Base-by-base conservation (phyloP, 2,329 filamentous ascomycete species). In the Claviceps sp. region DNA sequence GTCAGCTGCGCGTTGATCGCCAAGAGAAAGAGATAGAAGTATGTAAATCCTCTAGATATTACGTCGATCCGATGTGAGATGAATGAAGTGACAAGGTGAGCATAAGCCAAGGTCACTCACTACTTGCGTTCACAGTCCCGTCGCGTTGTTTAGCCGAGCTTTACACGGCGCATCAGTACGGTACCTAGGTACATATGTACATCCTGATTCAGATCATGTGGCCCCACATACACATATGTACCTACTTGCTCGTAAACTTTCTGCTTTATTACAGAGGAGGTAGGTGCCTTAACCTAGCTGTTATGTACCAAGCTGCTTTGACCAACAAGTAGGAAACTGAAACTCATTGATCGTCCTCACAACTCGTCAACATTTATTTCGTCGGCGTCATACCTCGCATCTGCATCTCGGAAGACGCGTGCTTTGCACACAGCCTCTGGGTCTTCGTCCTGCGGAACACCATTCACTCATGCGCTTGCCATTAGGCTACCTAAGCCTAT, bases 131-230 rank as follows among this genome's bases (percentile, higher is more conserved):
- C 36, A 51, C 22, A 29, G 38, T 43, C 17, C 2, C 9, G 16
- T 34, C 16, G 45, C 40, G 39, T 17, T 5, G 22, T 49, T 51
- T 51, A 49, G 45, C 52, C 49, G 52, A 50, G 13, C 20, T 50
- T 53, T 53, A 47, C 26, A 50, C 51, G 51, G 22, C 38, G 16
- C 34, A 4, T 42, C 8, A 4, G 29, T n/a, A n/a, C n/a, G n/a
- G n/a, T n/a, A n/a, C n/a, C n/a, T n/a, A 4, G 29, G 11, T 20
- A 2, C 20, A 20, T 20, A 20, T 20, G 11, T 20, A 2, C 20
- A 20, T 20, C 1, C 2, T 20, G 20, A 20, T 20, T 20, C 20
- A 23, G 22, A 23, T 23, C 22, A 5, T 1, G 22, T 23, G 22
- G 22, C 4, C 22, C 22, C 22, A 23, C 22, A 23, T 23, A 23